These are phyloP conservation scores for Scutellaria baicalensis DNA, from an alignment of 257 asterid genomes.

Conservation along the genomic window DNA sequence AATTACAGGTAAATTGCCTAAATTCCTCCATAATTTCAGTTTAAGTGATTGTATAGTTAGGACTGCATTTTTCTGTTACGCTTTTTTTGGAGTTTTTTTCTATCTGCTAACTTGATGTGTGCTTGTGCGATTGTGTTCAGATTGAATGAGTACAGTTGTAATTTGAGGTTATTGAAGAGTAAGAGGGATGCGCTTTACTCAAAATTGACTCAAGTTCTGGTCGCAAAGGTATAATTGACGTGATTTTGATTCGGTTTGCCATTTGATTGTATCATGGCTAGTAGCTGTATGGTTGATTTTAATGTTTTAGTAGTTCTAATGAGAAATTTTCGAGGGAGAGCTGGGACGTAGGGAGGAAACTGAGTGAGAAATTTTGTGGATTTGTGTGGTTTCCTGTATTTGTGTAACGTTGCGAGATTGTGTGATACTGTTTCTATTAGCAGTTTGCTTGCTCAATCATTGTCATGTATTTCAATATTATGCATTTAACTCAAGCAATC, in stretches of 20 bases:
- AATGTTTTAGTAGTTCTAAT: not conserved
- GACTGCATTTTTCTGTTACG: not conserved
- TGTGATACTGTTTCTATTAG: not conserved
- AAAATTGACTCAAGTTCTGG: constrained; percentile 75
- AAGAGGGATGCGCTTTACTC: constrained; percentile 63
- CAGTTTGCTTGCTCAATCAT: not conserved
- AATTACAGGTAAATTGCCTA: constrained; percentile 54
- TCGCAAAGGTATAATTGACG: constrained; percentile 55
- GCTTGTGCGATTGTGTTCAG: constrained; percentile 33
- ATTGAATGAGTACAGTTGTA: constrained; percentile 56
- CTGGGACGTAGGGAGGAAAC: not conserved
- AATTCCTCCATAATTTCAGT: not conserved
- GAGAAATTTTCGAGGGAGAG: not conserved
- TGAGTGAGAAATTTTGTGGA: not conserved
- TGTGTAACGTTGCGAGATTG: not conserved
- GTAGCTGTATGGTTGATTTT: not conserved
- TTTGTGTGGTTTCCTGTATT: not conserved
- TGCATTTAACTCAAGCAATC: not conserved
- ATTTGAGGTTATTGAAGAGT: constrained; percentile 53
- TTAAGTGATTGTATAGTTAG: not conserved
- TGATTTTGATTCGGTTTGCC: not conserved
- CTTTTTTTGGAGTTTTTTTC: not conserved
- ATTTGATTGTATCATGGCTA: not conserved
- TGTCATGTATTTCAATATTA: not conserved
- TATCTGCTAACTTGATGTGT: constrained; percentile 2